A percentile compares a stretch with the other conserved stretches of the same genome.
Evolutionary conservation across 306 rosid species (phyloP).

Genomic region (Gastrolobium villosum): DNA sequence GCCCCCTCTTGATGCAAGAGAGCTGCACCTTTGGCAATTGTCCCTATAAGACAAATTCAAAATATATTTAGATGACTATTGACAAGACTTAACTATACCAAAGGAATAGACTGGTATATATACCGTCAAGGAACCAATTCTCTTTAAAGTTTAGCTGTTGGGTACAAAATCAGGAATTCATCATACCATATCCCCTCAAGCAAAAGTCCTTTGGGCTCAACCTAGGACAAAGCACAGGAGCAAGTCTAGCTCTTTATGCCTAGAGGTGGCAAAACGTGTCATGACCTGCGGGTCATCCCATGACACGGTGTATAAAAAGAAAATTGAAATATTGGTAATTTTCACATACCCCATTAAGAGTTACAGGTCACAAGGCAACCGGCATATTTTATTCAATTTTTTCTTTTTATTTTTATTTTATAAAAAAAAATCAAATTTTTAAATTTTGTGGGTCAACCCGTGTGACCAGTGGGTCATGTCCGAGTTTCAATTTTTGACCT

Average conservation of each 20-base stretch:
- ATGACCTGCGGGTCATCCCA: too few species aligned
- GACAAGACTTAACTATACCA: constrained; percentile 5
- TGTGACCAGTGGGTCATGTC: too few species aligned
- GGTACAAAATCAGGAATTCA: constrained; percentile 26
- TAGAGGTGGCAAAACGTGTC: too few species aligned
- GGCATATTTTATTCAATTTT: too few species aligned
- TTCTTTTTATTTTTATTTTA: too few species aligned
- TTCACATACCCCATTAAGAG: too few species aligned
- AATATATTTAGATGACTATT: constrained; percentile 7
- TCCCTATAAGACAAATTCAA: constrained; percentile 62
- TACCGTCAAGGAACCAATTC: not conserved
- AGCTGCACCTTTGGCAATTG: constrained; percentile 89
- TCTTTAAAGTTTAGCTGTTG: not conserved
- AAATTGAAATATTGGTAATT: too few species aligned
- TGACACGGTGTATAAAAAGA: too few species aligned
- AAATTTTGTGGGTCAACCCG: too few species aligned
- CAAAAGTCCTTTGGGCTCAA: constrained; percentile 21
- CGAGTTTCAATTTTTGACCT: too few species aligned
- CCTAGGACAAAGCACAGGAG: not conserved
- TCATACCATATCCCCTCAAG: not conserved
- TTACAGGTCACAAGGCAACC: too few species aligned
- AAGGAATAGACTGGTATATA: constrained; percentile 29
- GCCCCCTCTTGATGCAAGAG: constrained; percentile 98
- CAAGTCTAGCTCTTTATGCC: not conserved
- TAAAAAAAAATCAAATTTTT: too few species aligned